Evolutionary conservation across 2,329 filamentous ascomycete species (phyloP), one percentile per base, ranked within the genome.

Genomic region (Talaromyces amestolkiae): DNA sequence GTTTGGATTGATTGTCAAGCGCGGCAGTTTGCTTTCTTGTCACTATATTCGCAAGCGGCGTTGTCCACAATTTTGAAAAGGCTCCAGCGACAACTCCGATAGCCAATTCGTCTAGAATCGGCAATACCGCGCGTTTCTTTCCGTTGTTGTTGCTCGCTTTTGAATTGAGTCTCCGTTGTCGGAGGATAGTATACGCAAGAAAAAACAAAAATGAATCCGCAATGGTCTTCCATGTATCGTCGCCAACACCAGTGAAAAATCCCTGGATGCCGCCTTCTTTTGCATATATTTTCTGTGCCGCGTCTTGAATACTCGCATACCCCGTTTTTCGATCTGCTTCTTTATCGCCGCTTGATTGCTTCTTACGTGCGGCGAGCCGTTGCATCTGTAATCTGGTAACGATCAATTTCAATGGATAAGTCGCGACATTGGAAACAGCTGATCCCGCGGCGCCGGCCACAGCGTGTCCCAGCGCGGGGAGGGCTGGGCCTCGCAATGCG

Each of bases 131-230:
- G 27, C 72, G 72, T 65, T 72, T 75, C 19, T 65, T 73, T 11
- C 56, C 71, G 68, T 11, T 69, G 1, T 11, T 72, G 68, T 11
- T 72, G 68, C 6, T 54, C 56, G 15, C 65, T 68, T 71, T 74
- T 1, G 75, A 72, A 74, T 78, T 70, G 47, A 86, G 79, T 49
- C 85, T 77, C 24, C 73, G 71, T 61, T 79, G 74, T 19, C 81
- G 74, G 22, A 87, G 70, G 63, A 84, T 85, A 2, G 80, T 91
- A 78, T 96, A 96, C 66, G 91, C 89, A 19, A 94, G 84, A 79
- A 96, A 96, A 82, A 96, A 96, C 61, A 96, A 82, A 74, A 95
- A 94, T 65, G 89, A 91, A 79, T 95, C 92, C 35, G 87, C 83
- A 24, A 89, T 82, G 27, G 86, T 88, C 76, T 91, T 92, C 71